Conservation (phyloP, 2,329 filamentous ascomycete genomes). For the Lachnellula arida region DNA sequence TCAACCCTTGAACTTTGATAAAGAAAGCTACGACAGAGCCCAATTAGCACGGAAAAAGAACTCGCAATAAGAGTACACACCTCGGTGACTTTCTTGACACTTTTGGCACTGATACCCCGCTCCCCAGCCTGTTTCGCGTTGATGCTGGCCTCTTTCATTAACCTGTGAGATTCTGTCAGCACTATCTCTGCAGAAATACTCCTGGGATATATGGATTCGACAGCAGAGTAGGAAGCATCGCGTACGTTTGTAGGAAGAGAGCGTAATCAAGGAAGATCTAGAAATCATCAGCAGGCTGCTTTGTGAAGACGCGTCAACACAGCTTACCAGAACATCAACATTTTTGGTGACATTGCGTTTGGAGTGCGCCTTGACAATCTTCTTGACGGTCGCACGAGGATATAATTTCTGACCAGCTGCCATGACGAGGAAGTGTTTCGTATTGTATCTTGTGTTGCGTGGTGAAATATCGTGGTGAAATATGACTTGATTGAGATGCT, state of each 20-base stretch:
- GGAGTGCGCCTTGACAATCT: constrained; percentile 85
- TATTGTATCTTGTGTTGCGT: background rate
- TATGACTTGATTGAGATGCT: background rate
- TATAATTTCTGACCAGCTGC: constrained; percentile 65
- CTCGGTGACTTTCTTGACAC: constrained; percentile 72
- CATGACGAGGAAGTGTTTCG: constrained; percentile 20
- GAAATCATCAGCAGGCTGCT: constrained; percentile 5
- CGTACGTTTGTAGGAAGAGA: constrained; percentile 67
- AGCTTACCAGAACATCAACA: constrained; percentile 72
- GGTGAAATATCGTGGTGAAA: background rate
- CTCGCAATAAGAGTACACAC: constrained; percentile 41
- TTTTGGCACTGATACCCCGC: constrained; percentile 66
- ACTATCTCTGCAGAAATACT: background rate
- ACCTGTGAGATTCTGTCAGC: constrained; percentile 40
- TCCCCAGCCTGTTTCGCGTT: constrained; percentile 71
- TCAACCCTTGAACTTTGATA: constrained; percentile 32
- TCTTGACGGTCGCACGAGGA: constrained; percentile 78
- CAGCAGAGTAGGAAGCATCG: background rate
- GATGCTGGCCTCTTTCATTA: constrained; percentile 76
- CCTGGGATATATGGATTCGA: background rate
- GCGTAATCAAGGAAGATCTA: constrained; percentile 83
- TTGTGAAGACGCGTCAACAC: constrained; percentile 17
- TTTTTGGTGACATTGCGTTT: constrained; percentile 78
- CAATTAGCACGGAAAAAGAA: background rate
- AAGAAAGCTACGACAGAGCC: constrained; percentile 17